Evolutionary conservation across 768 basidiomycete genomes (phyloP).

Genomic region (Suillus variegatus): DNA sequence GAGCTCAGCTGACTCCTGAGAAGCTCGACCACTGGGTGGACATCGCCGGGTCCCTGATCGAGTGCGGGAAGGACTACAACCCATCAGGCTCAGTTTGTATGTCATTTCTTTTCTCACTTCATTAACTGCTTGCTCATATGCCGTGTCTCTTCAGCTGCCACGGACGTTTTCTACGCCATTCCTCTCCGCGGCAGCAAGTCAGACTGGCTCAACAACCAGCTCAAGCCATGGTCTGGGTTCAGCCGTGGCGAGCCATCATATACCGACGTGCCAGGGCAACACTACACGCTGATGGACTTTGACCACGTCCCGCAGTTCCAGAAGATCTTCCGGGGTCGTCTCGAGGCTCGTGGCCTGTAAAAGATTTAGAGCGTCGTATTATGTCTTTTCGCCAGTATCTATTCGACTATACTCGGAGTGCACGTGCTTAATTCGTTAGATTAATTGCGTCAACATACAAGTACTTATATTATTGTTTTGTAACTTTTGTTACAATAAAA

Average conservation of each 20-base stretch:
- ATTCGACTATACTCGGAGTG: neutral
- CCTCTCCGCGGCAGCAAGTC: slow-evolving; percentile 29
- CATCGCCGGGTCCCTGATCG: slow-evolving; percentile 32
- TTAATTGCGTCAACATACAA: too few species aligned
- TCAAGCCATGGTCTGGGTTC: slow-evolving; percentile 27
- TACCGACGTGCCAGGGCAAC: slow-evolving; percentile 29
- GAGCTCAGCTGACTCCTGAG: slow-evolving; percentile 31
- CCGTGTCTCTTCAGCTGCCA: slow-evolving; percentile 10
- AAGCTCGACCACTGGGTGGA: slow-evolving; percentile 31
- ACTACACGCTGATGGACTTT: slow-evolving; percentile 34
- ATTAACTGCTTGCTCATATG: slow-evolving; percentile 7
- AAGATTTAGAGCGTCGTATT: neutral
- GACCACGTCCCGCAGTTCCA: slow-evolving; percentile 33
- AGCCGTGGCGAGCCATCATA: slow-evolving; percentile 24
- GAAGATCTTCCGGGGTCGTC: slow-evolving; percentile 27
- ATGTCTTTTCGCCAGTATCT: neutral
- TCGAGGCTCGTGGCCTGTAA: slow-evolving; percentile 28
- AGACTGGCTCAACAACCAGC: slow-evolving; percentile 31
- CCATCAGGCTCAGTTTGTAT: slow-evolving; percentile 27
- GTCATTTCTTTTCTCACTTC: slow-evolving; percentile 5
- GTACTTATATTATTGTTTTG: too few species aligned
- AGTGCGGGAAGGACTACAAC: slow-evolving; percentile 31
- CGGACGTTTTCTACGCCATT: slow-evolving; percentile 30
- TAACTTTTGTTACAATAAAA: too few species aligned
- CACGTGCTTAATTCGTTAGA: neutral